phyloP scores from a whole-genome alignment of 768 basidiomycete species.

The Lactifluus pinguis region DNA sequence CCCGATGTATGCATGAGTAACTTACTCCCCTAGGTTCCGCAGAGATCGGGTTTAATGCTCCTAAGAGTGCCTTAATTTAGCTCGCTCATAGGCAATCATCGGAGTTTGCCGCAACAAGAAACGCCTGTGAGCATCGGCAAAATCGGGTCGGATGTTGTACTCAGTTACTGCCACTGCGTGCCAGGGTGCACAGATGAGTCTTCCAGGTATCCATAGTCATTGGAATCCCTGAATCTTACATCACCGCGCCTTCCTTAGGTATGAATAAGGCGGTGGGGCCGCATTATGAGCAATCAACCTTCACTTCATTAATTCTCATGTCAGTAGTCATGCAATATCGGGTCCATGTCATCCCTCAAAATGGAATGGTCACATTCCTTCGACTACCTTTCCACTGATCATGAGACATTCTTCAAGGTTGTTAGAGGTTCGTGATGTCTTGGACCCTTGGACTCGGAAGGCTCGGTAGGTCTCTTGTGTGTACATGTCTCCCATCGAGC shows the following conservation, averaged over 20 bases:
- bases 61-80: neutral
- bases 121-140: neutral
- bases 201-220: neutral
- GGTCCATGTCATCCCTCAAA: neutral
- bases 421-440: neutral
- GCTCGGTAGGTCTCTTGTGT: neutral
- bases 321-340: neutral
- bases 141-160: neutral
- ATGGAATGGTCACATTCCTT: neutral
- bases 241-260: neutral
- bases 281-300: neutral
- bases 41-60: neutral
- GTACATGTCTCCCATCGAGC: neutral
- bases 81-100: neutral
- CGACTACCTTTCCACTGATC: neutral
- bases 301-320: neutral
- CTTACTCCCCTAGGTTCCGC: neutral
- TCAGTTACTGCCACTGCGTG: neutral
- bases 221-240: neutral
- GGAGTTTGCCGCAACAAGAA: neutral
- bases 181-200: neutral
- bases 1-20: neutral
- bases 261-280: neutral
- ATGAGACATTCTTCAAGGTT: neutral
- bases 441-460: neutral